Base-by-base conservation (phyloP, 2,329 filamentous ascomycete species). In the Aureobasidium namibiae region DNA sequence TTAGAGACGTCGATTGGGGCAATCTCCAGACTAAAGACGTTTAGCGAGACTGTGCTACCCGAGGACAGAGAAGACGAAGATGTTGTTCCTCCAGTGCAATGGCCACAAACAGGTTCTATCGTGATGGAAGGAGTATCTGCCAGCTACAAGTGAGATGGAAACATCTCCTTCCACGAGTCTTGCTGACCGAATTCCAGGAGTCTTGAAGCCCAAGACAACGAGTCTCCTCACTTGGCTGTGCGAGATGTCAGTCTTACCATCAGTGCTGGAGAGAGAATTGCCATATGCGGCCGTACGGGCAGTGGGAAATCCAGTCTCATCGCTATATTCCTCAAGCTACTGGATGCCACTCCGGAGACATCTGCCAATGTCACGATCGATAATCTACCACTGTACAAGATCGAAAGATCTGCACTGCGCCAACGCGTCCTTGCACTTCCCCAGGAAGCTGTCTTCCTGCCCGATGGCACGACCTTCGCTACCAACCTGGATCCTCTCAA, bases 1-100 rank as follows among this genome's bases (percentile, higher is more conserved):
- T 69, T 85, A n/a, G 82, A 85, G 63, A 84, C 81, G 0, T 76
- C 78, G 31, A 76, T 85, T 42, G 82, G 82, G 9, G 81, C 81
- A 11, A 75, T 85, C 11, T 72, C 77, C 4, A 74, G 82, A 23
- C 18, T 62, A 10, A 38, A 53, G 14, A 18, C 23, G 8, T 53
- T 53, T 21, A 41, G 29, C 4, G 49, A 53, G 23, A 39, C 14
- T 18, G 23, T 41, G 21, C 23, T 10, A 4, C 36, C 31, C 3
- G 49, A 53, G 14, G 31, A 38, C 8, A 16, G 9, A 3, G 21
- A 18, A 14, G 33, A 18, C 4, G 82, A 76, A 14, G 87, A 86
- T 14, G 70, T 73, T 21, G 75, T 79, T 21, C 82, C 86, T 0
- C 84, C 88, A 0, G 86, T 86, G 1, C 29, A 34, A 23, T 48